phyloP scores from a whole-genome alignment of 805 yeast species.

The Dipodascus geniculatus region DNA sequence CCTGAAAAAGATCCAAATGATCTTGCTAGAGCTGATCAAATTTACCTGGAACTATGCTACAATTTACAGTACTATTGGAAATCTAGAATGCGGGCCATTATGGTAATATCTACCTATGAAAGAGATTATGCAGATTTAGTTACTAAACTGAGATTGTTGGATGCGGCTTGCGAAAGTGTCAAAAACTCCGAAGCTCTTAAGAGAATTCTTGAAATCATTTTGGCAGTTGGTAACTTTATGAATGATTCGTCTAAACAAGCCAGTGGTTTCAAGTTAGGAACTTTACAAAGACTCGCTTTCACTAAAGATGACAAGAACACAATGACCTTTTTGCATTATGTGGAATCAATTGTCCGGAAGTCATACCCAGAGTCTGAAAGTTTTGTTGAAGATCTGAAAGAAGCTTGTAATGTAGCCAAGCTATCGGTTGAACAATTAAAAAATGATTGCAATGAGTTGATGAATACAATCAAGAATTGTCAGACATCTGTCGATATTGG shows the following conservation, averaged over 20 bases:
- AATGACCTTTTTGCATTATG: constrained; percentile 83
- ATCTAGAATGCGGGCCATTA: constrained; percentile 75
- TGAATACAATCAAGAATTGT: constrained; percentile 53
- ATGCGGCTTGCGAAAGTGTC: constrained; percentile 58
- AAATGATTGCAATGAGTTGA: constrained; percentile 56
- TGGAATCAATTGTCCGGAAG: constrained; percentile 76
- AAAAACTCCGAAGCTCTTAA: constrained; percentile 55
- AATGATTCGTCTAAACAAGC: constrained; percentile 86
- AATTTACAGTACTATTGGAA: constrained; percentile 87
- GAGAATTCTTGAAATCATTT: constrained; percentile 70
- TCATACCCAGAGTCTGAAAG: constrained; percentile 68
- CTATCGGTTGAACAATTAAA: constrained; percentile 73
- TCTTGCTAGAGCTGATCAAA: constrained; percentile 76
- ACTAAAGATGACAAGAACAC: constrained; percentile 83
- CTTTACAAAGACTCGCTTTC: constrained; percentile 78
- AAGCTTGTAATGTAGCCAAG: constrained; percentile 51
- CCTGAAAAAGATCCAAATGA: constrained; percentile 67
- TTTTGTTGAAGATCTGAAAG: constrained; percentile 62
- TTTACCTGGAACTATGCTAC: constrained; percentile 71
- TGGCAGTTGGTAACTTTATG: constrained; percentile 94
- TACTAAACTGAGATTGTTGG: constrained; percentile 53
- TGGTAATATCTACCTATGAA: constrained; percentile 57
- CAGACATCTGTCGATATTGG: constrained; percentile 73
- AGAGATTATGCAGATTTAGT: constrained; percentile 68
- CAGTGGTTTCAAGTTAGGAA: constrained; percentile 77